phyloP scores from a whole-genome alignment of 257 asterid genomes.

The Nyctanthes arbortristis region DNA sequence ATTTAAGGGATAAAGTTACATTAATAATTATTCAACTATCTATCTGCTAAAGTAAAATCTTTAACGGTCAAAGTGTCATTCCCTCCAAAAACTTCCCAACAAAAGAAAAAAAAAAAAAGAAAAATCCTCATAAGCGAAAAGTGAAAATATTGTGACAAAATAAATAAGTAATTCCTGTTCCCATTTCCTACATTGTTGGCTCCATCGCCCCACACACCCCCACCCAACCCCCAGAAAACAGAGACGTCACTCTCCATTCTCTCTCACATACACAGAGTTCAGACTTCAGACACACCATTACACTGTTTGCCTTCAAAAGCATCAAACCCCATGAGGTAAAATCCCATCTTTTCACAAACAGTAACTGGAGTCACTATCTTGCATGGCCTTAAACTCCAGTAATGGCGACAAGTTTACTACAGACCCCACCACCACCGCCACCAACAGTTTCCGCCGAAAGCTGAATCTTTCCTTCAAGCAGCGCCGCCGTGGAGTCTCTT shows the following conservation, averaged over 20 bases:
- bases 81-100: constrained; percentile 18
- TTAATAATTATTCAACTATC: too few relatives aligned
- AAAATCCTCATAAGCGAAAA: constrained; percentile 1
- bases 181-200: constrained; percentile 17
- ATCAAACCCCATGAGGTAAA: constrained; percentile 14
- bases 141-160: not conserved
- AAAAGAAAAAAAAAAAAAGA: too few relatives aligned
- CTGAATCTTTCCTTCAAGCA: constrained; percentile 46
- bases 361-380: too few relatives aligned
- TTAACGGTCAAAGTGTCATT: constrained; percentile 17
- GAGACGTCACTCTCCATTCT: not conserved
- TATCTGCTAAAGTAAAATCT: too few relatives aligned
- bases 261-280: not conserved
- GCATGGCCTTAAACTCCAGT: constrained; percentile 47
- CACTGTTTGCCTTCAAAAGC: not conserved
- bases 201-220: not conserved
- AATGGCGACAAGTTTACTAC: constrained; percentile 22
- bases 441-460: constrained; percentile 44
- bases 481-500: constrained; percentile 42
- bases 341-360: constrained; percentile 21
- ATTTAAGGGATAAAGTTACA: too few relatives aligned
- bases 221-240: too few relatives aligned
- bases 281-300: not conserved
- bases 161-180: too few relatives aligned
- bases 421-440: constrained; percentile 41